Evolutionary conservation across 2,329 filamentous ascomycete genomes (phyloP), one percentile per base, ranked within the genome.

Genomic region (Pyricularia grisea): DNA sequence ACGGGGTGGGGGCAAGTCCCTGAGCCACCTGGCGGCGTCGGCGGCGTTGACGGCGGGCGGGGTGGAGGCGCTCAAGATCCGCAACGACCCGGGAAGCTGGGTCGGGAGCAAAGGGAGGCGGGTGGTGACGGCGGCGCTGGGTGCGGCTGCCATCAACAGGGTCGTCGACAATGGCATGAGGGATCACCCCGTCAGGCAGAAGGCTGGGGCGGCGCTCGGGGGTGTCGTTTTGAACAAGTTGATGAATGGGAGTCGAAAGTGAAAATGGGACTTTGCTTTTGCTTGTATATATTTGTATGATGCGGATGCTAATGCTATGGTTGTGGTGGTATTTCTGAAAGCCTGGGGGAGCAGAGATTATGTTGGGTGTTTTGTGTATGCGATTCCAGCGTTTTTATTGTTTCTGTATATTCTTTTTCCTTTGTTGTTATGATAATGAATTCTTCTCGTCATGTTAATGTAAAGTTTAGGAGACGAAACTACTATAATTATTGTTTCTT

Each of bases 41-140:
- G 71, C 73, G 23, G 74, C 74, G 2, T 50, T 74, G 23, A 72
- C 74, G 4, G 74, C 74, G 5, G 74, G 74, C 4, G 70, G 74
- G 20, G 68, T 76, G 28, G 73, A 72, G 11, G 72, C 72, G 11
- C 70, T 75, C 28, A 71, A 69, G 66, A 71, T 67, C 30, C 70
- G 72, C 63, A 67, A 68, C 9, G 70, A 69, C 17, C 72, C 72
- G 2, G 73, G 73, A 27, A 66, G 68, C 7, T 75, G 74, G 75
- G 23, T 73, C n/a, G 68, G 73, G 31, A 67, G 70, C 66, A 75
- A 75, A 66, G 74, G 73, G 10, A 64, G 70, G n/a, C 73, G 72
- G 9, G 72, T 75, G 27, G 75, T 71, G 9, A 74, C 74, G 58
- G 75, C 74, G 0, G 74, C 74, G 14, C 71, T 76, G 12, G 73